Evolutionary conservation across 768 basidiomycete genomes (phyloP), one percentile per base, ranked within the genome.

Genomic region (Rickenella mellea): DNA sequence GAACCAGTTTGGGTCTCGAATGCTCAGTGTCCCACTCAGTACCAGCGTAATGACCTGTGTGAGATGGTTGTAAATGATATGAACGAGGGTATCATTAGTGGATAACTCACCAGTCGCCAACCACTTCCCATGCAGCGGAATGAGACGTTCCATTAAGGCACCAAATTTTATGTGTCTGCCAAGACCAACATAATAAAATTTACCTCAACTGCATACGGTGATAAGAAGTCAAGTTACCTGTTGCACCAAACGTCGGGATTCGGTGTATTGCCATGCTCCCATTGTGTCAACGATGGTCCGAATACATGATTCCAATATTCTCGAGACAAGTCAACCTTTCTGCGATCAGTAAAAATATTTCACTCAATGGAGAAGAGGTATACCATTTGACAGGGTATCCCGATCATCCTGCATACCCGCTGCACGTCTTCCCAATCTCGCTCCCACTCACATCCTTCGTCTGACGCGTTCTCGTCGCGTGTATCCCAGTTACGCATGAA

Each of bases 401-500:
- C 85, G 19, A 83, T 70, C 51, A 73, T 65, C 39, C 64, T 72
- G 55, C 90, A 91, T 10, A 96, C 86, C 14, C 67, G 64, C 52
- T 81, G 81, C 1, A 96, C 93, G 57, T 94, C 90, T 46, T 83
- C 76, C 85, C 86, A 96, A 53, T 97, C 93, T 45, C 79, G 83
- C 62, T 97, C 83, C 93, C 93, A 98, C 58, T 92, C 88, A 51
- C 93, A 98, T 3, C 86, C 84, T n/a, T 67, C 69, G 54, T 85
- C 85, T 0, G 78, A 73, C 14, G 76, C 82, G 20, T 70, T 76
- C 61, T 92, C 89, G 53, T 91, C 86, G 29, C 81, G 70, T 2
- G 82, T 83, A 51, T 90, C 86, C 93, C 93, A 98, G 46, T 98
- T 97, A 17, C 89, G 76, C 93, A 98, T 98, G 60, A 83, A 97